Percentiles rank a stretch among this genome's conserved stretches.
Conservation (phyloP, 805 yeast species). For the Lachancea quebecensis region DNA sequence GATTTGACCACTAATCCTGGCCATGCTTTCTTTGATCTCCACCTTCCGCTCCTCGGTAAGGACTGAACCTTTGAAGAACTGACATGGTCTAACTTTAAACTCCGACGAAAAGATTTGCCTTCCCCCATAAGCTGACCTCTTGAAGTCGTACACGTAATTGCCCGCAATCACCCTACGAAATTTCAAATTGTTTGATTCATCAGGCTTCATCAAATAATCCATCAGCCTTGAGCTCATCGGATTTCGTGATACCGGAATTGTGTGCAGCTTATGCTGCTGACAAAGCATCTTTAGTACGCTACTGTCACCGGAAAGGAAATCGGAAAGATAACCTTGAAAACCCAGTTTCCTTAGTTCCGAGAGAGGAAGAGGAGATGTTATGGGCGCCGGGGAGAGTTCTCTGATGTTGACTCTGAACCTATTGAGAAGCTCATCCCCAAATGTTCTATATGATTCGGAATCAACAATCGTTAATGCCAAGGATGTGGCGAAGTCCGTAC, state of each 20-base stretch:
- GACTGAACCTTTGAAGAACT: constrained; percentile 21
- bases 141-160: constrained; percentile 42
- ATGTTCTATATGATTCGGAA: constrained; percentile 40
- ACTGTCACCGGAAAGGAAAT: constrained; percentile 65
- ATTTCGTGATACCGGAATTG: constrained; percentile 56
- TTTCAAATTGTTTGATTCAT: constrained; percentile 35
- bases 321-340: constrained; percentile 74
- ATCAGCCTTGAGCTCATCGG: constrained; percentile 39
- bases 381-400: constrained; percentile 30
- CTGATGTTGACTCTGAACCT: constrained; percentile 51
- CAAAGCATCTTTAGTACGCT: constrained; percentile 69
- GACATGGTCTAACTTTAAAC: constrained; percentile 13
- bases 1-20: constrained; percentile 8
- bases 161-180: constrained; percentile 59
- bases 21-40: constrained; percentile 14
- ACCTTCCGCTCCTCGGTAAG: constrained; percentile 22
- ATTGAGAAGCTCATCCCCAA: constrained; percentile 40
- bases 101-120: constrained; percentile 40
- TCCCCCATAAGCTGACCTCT: constrained; percentile 58
- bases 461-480: constrained; percentile 58
- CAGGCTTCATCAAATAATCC: constrained; percentile 32
- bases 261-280: constrained; percentile 42
- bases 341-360: constrained; percentile 44
- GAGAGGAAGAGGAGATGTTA: constrained; percentile 22
- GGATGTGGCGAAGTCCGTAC: constrained; percentile 47